These are phyloP conservation scores for Stachybotrys echinatus DNA, from an alignment of 2,329 filamentous ascomycete species.

Conservation along the genomic window DNA sequence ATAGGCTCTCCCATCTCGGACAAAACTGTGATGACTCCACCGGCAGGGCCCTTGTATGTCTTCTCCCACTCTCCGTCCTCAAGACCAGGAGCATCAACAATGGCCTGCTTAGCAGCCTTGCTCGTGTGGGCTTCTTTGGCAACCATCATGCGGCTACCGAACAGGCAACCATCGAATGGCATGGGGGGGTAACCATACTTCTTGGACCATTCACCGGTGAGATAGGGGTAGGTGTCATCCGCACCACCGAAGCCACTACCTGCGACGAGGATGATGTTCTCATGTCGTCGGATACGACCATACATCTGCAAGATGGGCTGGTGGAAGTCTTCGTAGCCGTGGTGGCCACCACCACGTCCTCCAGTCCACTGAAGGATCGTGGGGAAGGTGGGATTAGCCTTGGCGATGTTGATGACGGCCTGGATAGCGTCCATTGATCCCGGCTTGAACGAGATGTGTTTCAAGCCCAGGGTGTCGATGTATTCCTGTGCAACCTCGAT, in stretches of 20 bases:
- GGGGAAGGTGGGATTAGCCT: constrained; percentile 91
- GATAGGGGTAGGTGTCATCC: constrained; percentile 87
- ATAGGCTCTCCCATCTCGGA: constrained; percentile 99
- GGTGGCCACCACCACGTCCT: constrained; percentile 87
- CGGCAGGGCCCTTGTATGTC: constrained; percentile 85
- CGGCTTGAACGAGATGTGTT: constrained; percentile 93
- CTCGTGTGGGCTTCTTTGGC: constrained; percentile 90
- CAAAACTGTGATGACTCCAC: constrained; percentile 91
- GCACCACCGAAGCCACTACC: constrained; percentile 89
- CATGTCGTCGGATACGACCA: constrained; percentile 73
- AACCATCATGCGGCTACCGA: constrained; percentile 92
- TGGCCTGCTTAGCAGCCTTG: constrained; percentile 81
- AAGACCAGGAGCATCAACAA: constrained; percentile 78
- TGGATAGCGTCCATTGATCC: constrained; percentile 86
- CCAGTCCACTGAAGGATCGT: constrained; percentile 93
- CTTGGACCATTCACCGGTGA: constrained; percentile 84
- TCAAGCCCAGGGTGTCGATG: constrained; percentile 85
- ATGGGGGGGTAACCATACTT: constrained; percentile 84
- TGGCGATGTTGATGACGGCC: constrained; percentile 85
- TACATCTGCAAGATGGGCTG: constrained; percentile 90
- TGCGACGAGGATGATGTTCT: constrained; percentile 84
- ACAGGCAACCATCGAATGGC: constrained; percentile 89
- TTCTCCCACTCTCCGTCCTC: constrained; percentile 84
- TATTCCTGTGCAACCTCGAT: constrained; percentile 92
- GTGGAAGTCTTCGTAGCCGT: constrained; percentile 95